A percentile compares a stretch with the other conserved stretches of the same genome.
Conservation (phyloP, 495 filamentous ascomycete genomes). For the Neurospora tetrasperma region DNA sequence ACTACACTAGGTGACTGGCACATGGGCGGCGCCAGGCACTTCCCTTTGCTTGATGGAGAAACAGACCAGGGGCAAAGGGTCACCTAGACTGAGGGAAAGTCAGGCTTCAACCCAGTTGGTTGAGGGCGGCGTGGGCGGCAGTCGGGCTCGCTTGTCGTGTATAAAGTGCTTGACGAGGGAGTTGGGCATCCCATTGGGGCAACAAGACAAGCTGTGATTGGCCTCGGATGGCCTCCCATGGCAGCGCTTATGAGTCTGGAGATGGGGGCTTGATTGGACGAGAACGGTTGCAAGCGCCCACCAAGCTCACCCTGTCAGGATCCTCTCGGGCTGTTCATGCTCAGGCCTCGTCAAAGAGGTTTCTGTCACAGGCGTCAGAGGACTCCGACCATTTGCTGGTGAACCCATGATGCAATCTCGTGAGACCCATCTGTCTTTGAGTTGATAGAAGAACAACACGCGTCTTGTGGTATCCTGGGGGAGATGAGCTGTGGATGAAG, state of each 20-base stretch:
- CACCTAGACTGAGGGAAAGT: not conserved
- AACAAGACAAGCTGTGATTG: slow-evolving; percentile 19
- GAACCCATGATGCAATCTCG: not conserved
- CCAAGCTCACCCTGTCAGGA: not conserved
- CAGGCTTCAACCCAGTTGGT: not conserved
- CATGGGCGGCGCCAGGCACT: slow-evolving; percentile 1
- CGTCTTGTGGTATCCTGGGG: not conserved
- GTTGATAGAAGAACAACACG: not conserved
- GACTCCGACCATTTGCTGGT: not conserved
- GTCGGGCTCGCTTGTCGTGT: slow-evolving; percentile 1
- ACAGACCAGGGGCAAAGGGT: not conserved
- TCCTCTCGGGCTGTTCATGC: not conserved
- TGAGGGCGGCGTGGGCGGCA: slow-evolving; percentile 12
- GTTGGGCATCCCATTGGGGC: not conserved
- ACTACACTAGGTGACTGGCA: not conserved
- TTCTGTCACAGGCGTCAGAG: not conserved
- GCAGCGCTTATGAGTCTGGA: slow-evolving; percentile 21
- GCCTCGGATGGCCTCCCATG: slow-evolving; percentile 8
- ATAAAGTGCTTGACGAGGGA: no score
- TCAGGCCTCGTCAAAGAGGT: not conserved
- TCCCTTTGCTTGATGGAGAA: not conserved
- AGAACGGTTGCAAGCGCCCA: slow-evolving; percentile 17
- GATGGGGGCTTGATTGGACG: slow-evolving; percentile 14
- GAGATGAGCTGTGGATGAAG: not conserved
- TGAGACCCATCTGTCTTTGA: not conserved